Evolutionary conservation across 495 filamentous ascomycete species (phyloP), one percentile per base, ranked within the genome.

Genomic region (Lasiosphaeris hirsuta): DNA sequence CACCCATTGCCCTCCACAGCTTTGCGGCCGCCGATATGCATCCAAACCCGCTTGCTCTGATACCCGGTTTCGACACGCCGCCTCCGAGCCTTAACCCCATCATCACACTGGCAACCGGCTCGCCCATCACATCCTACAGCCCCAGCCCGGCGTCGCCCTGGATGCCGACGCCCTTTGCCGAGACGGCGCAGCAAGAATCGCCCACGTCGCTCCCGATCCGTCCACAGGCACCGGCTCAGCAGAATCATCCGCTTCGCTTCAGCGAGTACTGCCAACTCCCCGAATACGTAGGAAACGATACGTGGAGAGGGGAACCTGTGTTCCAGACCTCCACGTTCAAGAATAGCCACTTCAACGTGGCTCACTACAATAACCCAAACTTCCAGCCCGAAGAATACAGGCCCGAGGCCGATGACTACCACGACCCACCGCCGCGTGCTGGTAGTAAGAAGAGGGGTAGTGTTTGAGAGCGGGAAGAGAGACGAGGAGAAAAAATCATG

Each of bases 301-400:
- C 59, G 23, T 68, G 71, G 56, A 66, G 69, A 30, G 23, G 23
- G 38, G 74, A 86, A 69, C 69, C 81, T 63, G 37, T 73, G 10
- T 78, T 77, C 57, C 77, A 79, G 60, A 84, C 82, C 55, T 75
- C 77, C 41, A 77, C 77, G 7, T 81, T 81, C 58, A 76, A 77
- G 56, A 82, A 82, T 58, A 86, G 82, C 19, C 86, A 90, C 19
- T 92, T 89, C 72, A 92, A 92, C 62, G 84, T 84, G 47, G 88
- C 88, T 2, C 90, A 95, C 72, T 93, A 88, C 71, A 86, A 87
- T 60, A 93, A 92, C 64, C 79, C 85, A 52, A 86, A 93, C 63
- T 95, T 95, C 61, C 89, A 92, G 61, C 90, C 90, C 0, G 84
- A 88, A 63, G 79, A 81, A 64, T 83, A 78, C 63, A 72, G 69